Base-by-base conservation (phyloP, 768 basidiomycete genomes). In the Leccinum fibrillosum region DNA sequence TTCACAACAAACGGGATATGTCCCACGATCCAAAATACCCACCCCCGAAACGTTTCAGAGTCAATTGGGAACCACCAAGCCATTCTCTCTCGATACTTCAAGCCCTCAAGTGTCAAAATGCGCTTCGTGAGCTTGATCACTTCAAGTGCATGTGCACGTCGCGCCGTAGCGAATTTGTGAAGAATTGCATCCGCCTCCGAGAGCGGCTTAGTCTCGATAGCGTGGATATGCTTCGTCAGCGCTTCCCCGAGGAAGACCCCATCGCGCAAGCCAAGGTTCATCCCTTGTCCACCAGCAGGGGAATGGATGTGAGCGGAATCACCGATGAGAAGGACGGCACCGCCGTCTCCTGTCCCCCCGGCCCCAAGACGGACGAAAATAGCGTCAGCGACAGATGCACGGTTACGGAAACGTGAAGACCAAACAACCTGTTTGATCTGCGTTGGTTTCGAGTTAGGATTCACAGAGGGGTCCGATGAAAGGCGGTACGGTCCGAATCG, bases 201-300 rank as follows among this genome's bases (percentile, higher is more conserved):
- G 15, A 53, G 25, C 1, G 62, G n/a, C 21, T 47, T 37, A 1
- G 55, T 57, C 39, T 65, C 54, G 7, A 59, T 17, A 28, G 60
- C 62, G 4, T 45, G 60, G 1, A 76, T 56, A 63, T 79, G 78
- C 19, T 72, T 66, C 15, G 67, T 65, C 44, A 84, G 66, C 6
- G 64, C 75, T 17, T 76, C 73, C 4, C 76, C 81, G 4, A 83
- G 74, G 50, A 73, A 69, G 19, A 82, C 65, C 9, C 78, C 81
- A 59, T 84, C 83, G 13, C 82, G 75, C 17, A 84, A 68, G 10
- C 82, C 80, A 19, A 84, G 75, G 59, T 82, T 82, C 81, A 84
- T 80, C 12, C 82, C 83, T 55, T 82, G 82, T 1, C 82, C 83
- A 2, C 82, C 83, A 37, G 7, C 15, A 37, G 72, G n/a, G 82